Percentiles rank a stretch among this genome's conserved stretches.
phyloP scores from a whole-genome alignment of 73 alveolate species.

The Paramecium caudatum region DNA sequence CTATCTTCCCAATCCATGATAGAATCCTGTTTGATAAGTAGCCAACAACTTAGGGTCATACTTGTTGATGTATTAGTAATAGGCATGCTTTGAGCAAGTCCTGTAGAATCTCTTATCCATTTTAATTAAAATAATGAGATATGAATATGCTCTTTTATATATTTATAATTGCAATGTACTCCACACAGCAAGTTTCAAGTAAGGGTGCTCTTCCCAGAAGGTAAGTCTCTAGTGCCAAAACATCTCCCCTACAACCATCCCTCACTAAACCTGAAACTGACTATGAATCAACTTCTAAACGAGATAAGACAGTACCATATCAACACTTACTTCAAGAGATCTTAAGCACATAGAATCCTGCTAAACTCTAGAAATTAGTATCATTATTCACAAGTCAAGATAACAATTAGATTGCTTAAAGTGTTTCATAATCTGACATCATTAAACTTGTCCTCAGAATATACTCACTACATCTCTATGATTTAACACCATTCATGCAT shows the following conservation, averaged over 20 bases:
- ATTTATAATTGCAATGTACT: conserved; percentile 19
- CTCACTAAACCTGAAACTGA: conserved; percentile 1
- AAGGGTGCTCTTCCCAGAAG: not conserved
- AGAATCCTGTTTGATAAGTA: not conserved
- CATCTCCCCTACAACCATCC: not conserved
- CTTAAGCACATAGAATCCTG: not conserved
- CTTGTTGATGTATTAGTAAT: conserved; percentile 41
- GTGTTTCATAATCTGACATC: not conserved
- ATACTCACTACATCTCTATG: not conserved
- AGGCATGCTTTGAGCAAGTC: conserved; percentile 69
- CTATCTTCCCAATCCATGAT: conserved; percentile 41
- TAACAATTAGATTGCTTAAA: not conserved
- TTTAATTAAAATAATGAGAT: conserved; percentile 10
- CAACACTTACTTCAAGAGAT: conserved; percentile 3
- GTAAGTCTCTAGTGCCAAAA: conserved; percentile 35
- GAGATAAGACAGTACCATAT: not conserved
- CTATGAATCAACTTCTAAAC: not conserved
- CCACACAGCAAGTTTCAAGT: not conserved
- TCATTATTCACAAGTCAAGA: not conserved
- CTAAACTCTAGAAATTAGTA: not conserved
- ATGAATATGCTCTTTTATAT: not conserved
- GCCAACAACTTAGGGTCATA: conserved; percentile 32
- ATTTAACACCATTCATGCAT: not conserved
- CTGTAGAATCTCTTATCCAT: conserved; percentile 46
- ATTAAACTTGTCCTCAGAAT: not conserved